Conservation (phyloP, 805 yeast species). For the Ogataea populi-albae region DNA sequence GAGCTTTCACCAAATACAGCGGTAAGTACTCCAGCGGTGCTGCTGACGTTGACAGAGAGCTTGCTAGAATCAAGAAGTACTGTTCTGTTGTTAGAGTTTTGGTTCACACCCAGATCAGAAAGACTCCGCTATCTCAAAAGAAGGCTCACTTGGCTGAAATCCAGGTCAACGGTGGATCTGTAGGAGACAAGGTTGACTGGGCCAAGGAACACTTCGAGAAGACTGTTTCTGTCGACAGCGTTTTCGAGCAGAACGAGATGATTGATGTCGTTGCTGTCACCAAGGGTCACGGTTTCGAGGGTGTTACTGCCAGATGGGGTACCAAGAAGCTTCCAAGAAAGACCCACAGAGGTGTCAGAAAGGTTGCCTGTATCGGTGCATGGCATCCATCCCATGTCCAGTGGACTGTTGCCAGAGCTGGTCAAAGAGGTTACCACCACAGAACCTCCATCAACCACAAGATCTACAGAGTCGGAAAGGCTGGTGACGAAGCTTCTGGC, state of each 20-base stretch:
- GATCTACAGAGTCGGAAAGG: constrained; percentile 99
- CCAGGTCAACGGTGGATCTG: constrained; percentile 99
- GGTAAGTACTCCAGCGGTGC: constrained; percentile 94
- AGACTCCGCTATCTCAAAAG: constrained; percentile 99
- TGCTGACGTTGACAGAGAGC: constrained; percentile 87
- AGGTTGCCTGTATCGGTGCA: constrained; percentile 99
- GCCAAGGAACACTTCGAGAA: constrained; percentile 99
- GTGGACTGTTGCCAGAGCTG: constrained; percentile 99
- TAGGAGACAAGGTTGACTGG: constrained; percentile 97
- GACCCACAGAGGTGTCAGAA: constrained; percentile 99
- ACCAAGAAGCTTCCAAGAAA: constrained; percentile 99
- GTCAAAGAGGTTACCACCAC: constrained; percentile 99
- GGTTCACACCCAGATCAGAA: constrained; percentile 99
- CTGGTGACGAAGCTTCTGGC: constrained; percentile 90
- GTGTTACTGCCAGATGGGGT: constrained; percentile 99
- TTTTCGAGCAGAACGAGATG: constrained; percentile 98
- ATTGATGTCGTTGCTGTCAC: constrained; percentile 98
- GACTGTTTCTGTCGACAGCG: constrained; percentile 93
- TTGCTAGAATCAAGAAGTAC: constrained; percentile 98
- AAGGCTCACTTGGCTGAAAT: constrained; percentile 99
- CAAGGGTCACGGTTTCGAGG: constrained; percentile 99
- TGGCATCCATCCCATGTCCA: constrained; percentile 99
- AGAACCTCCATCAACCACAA: constrained; percentile 99
- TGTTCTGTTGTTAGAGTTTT: constrained; percentile 97
- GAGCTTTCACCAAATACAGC: constrained; percentile 99